These are phyloP conservation scores for Aechmea fasciata DNA, from an alignment of 176 grass and related monocot species.

Conservation along the genomic window DNA sequence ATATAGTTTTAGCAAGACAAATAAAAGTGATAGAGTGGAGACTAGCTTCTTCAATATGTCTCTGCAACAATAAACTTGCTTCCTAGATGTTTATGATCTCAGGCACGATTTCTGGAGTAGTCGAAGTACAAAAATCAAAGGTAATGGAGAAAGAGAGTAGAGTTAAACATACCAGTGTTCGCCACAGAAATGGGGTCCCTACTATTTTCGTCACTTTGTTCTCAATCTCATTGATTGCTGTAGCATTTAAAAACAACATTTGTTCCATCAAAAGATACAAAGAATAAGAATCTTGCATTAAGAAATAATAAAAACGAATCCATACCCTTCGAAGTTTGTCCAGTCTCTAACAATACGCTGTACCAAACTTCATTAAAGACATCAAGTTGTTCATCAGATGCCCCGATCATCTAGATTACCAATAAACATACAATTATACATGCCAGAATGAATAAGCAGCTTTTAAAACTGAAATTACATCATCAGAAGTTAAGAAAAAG, in stretches of 20 bases:
- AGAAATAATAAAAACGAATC: background rate
- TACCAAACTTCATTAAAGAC: conserved; percentile 81
- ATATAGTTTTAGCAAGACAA: too few species aligned
- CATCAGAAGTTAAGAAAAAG: background rate
- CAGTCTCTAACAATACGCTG: conserved; percentile 30
- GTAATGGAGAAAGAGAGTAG: background rate
- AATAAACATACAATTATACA: conserved; percentile 9
- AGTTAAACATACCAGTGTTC: conserved; percentile 43
- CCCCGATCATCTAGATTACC: conserved; percentile 60
- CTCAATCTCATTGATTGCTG: conserved; percentile 45
- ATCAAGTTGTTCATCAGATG: conserved; percentile 76
- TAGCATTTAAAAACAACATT: conserved; percentile 8
- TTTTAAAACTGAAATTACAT: background rate
- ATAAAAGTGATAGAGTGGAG: too few species aligned
- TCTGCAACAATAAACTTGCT: too few species aligned
- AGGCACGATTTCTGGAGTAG: background rate
- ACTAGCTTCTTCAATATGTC: too few species aligned
- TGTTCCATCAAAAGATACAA: background rate
- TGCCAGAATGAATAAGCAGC: background rate
- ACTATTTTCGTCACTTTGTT: conserved; percentile 43
- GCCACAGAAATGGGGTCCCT: conserved; percentile 54
- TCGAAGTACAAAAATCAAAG: background rate
- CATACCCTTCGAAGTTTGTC: conserved; percentile 42
- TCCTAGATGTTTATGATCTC: too few species aligned
- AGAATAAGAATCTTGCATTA: background rate